Conservation (phyloP, 2,329 filamentous ascomycete genomes). For the Colletotrichum musae region DNA sequence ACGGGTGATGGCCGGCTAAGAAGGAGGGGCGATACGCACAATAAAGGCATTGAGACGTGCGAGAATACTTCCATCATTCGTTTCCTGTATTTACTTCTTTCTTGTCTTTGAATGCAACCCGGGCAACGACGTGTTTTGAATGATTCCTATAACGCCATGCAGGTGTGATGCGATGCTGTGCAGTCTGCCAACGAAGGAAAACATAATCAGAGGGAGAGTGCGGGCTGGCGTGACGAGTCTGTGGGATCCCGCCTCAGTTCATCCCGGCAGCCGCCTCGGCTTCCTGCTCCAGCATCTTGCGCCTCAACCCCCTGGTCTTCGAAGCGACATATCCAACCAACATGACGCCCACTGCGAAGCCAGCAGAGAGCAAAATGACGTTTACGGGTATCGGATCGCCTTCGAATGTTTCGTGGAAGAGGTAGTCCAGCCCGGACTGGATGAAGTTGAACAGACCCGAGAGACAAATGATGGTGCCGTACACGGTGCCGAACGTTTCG, state of each 20-base stretch:
- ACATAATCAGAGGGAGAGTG: no score
- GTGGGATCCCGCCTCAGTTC: not conserved
- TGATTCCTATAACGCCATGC: not conserved
- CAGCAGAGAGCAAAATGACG: constrained; percentile 73
- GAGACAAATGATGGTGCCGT: constrained; percentile 89
- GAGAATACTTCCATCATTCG: not conserved
- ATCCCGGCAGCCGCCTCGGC: constrained; percentile 31
- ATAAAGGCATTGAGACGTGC: not conserved
- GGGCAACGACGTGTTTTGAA: not conserved
- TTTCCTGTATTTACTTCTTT: not conserved
- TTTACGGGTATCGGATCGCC: constrained; percentile 86
- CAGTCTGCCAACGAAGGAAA: no score
- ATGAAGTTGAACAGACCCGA: constrained; percentile 88
- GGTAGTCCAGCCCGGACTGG: constrained; percentile 83
- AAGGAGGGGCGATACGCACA: not conserved
- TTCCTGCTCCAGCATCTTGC: constrained; percentile 43
- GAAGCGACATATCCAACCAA: constrained; percentile 77
- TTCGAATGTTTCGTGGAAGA: constrained; percentile 81
- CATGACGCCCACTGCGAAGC: constrained; percentile 73
- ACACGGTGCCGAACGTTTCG: constrained; percentile 93
- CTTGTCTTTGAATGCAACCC: not conserved
- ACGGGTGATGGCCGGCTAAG: constrained; percentile 10
- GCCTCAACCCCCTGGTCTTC: constrained; percentile 54
- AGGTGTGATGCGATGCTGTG: not conserved
- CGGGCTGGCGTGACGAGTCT: no score